These are phyloP conservation scores for Microthlaspi erraticum DNA, from an alignment of 345 rosid genomes.

Conservation along the genomic window DNA sequence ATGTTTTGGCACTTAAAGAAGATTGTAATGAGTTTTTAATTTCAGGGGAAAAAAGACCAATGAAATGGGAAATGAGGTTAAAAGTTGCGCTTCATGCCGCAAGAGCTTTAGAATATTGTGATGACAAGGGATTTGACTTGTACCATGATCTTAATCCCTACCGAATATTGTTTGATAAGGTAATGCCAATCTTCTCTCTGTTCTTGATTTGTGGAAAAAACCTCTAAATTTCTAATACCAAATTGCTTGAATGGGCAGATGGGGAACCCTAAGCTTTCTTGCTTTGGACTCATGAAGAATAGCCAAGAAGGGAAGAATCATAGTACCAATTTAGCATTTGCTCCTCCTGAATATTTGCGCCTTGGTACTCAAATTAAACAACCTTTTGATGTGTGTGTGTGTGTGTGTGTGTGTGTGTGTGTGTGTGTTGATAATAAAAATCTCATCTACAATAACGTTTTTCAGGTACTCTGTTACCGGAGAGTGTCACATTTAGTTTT, in stretches of 20 bases:
- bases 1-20: background rate
- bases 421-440: background rate
- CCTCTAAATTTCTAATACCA: background rate
- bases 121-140: conserved; percentile 70
- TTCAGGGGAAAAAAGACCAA: conserved; percentile 90
- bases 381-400: conserved; percentile 14
- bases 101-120: conserved; percentile 79
- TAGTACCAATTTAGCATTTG: conserved; percentile 93
- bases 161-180: conserved; percentile 83
- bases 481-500: conserved; percentile 93
- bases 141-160: conserved; percentile 96
- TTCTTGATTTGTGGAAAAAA: conserved; percentile 7
- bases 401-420: background rate
- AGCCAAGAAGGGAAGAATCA: conserved; percentile 85
- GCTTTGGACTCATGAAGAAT: conserved; percentile 95
- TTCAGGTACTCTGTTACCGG: conserved; percentile 83
- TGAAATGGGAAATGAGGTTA: conserved; percentile 95
- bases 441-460: background rate
- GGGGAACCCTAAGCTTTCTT: conserved; percentile 88
- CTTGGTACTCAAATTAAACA: conserved; percentile 52
- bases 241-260: conserved; percentile 50
- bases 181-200: conserved; percentile 4
- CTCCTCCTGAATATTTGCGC: conserved; percentile 89
- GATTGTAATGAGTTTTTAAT: background rate
- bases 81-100: conserved; percentile 81